These are phyloP conservation scores for Penicillium roqueforti DNA, from an alignment of 495 filamentous ascomycete genomes.

Conservation along the genomic window DNA sequence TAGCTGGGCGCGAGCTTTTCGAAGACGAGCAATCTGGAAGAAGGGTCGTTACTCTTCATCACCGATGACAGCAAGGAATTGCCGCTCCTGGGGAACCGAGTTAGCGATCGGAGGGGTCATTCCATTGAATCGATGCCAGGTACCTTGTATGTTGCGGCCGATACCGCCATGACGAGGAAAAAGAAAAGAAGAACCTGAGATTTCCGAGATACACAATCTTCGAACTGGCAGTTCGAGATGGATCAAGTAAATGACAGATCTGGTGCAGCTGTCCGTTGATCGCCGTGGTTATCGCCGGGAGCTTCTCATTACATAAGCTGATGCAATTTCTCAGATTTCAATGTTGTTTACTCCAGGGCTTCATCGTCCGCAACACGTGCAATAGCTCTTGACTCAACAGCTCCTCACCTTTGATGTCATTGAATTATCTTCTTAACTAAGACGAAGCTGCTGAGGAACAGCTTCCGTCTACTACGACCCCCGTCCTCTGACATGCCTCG, in stretches of 20 bases:
- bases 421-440: constrained; percentile 1
- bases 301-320: constrained; percentile 23
- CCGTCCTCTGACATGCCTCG: constrained; percentile 53
- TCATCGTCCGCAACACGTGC: constrained; percentile 4
- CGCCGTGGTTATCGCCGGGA: constrained; percentile 24
- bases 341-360: constrained; percentile 17
- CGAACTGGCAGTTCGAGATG: not conserved
- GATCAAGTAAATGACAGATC: constrained; percentile 3
- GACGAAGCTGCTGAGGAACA: constrained; percentile 24
- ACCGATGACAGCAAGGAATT: constrained; percentile 96
- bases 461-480: constrained; percentile 10
- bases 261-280: constrained; percentile 9
- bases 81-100: constrained; percentile 61
- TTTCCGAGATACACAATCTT: not conserved
- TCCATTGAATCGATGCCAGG: constrained; percentile 7
- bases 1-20: constrained; percentile 13
- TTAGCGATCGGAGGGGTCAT: constrained; percentile 22
- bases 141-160: constrained; percentile 42
- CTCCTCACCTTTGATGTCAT: constrained; percentile 11
- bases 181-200: not conserved
- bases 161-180: constrained; percentile 32
- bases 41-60: constrained; percentile 70
- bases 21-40: not conserved
- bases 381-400: not conserved
- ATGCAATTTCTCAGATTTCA: constrained; percentile 20